A percentile compares a stretch with the other conserved stretches of the same genome.
Conservation (phyloP, 2,329 filamentous ascomycete species). For the Fusarium abutilonis region DNA sequence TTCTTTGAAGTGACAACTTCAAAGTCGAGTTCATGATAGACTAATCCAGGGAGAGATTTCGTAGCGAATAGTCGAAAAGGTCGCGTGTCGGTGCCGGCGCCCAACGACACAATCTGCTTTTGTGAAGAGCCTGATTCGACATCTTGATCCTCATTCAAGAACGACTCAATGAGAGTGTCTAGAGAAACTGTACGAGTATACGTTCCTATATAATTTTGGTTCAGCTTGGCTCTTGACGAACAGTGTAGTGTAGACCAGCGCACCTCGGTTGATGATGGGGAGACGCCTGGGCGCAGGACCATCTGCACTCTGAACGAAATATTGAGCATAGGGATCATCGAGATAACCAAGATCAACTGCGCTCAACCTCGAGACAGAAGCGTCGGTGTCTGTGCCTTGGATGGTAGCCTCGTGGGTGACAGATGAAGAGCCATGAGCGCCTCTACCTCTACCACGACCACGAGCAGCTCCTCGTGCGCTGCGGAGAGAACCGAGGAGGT, state of each 20-base stretch:
- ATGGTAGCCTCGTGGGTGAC: slow-evolving; percentile 75
- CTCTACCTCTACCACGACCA: slow-evolving; percentile 46
- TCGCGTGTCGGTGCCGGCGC: slow-evolving; percentile 92
- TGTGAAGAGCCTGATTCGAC: slow-evolving; percentile 40
- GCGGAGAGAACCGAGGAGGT: slow-evolving; percentile 69
- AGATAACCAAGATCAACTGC: slow-evolving; percentile 88
- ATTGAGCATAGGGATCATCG: slow-evolving; percentile 78
- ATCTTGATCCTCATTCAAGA: slow-evolving; percentile 62
- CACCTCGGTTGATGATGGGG: slow-evolving; percentile 94
- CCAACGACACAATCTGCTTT: slow-evolving; percentile 89
- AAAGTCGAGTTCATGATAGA: slow-evolving; percentile 96
- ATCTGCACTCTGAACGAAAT: slow-evolving; percentile 67
- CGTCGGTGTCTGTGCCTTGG: slow-evolving; percentile 91
- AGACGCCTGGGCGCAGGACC: slow-evolving; percentile 70
- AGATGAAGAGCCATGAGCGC: slow-evolving; percentile 47
- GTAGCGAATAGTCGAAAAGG: slow-evolving; percentile 76
- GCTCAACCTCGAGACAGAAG: slow-evolving; percentile 86
- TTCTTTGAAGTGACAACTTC: slow-evolving; percentile 76
- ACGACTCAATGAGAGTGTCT: slow-evolving; percentile 77
- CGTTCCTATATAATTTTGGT: slow-evolving; percentile 70
- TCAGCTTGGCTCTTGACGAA: slow-evolving; percentile 23
- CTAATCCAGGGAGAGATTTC: slow-evolving; percentile 55
- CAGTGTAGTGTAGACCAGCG: slow-evolving; percentile 31
- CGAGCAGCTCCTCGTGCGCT: slow-evolving; percentile 52
- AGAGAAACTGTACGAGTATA: slow-evolving; percentile 89